Percentiles rank a stretch among this genome's conserved stretches.
Evolutionary conservation across 495 filamentous ascomycete species (phyloP).

Genomic region (Hypomontagnella submonticulosa): DNA sequence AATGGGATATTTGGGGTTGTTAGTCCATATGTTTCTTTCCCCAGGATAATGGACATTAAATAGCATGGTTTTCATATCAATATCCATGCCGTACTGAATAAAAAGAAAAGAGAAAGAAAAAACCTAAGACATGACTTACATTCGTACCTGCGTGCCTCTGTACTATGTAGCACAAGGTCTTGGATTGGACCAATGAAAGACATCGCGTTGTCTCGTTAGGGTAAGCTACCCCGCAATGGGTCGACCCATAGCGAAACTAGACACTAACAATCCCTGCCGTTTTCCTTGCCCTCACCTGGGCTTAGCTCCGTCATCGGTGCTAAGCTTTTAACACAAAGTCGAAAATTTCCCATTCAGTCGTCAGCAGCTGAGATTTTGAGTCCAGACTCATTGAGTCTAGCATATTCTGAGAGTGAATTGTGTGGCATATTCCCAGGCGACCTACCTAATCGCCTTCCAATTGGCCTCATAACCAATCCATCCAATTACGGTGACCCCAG

Average conservation of each 20-base stretch:
- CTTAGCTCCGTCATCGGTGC: conserved; percentile 39
- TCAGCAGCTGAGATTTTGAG: conserved; percentile 14
- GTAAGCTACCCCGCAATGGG: conserved; percentile 38
- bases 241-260: conserved; percentile 16
- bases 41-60: no score
- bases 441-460: conserved; percentile 5
- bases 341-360: conserved; percentile 36
- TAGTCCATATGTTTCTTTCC: no score
- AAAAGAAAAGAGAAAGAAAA: no score
- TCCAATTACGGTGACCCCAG: no score
- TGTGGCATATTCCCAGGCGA: neutral
- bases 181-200: conserved; percentile 21
- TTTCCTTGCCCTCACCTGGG: neutral
- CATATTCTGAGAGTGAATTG: neutral
- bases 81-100: no score
- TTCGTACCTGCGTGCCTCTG: no score
- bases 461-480: neutral
- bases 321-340: conserved; percentile 30
- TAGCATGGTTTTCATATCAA: no score
- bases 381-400: conserved; percentile 19
- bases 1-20: no score
- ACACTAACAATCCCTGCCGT: neutral
- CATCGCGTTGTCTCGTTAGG: conserved; percentile 31
- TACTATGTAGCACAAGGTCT: no score
- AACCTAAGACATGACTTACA: no score